Evolutionary conservation across 2,329 filamentous ascomycete species (phyloP).

Genomic region (Xylaria polymorpha): DNA sequence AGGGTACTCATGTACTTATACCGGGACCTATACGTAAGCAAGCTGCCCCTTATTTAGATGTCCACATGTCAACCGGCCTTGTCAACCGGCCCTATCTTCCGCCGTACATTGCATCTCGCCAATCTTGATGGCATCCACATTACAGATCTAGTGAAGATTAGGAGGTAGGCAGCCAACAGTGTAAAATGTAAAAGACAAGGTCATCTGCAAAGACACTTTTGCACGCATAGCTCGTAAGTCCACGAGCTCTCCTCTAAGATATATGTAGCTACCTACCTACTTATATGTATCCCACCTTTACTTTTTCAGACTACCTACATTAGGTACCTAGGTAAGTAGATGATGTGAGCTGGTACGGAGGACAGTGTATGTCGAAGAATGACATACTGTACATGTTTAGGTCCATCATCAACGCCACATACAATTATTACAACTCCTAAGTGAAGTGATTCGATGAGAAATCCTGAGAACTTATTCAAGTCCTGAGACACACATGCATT

Average conservation of each 20-base stretch:
- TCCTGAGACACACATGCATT: neutral
- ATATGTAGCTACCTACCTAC: too few relatives aligned
- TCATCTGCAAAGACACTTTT: neutral
- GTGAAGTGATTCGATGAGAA: neutral
- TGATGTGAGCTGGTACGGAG: neutral
- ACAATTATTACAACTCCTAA: neutral
- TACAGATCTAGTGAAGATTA: neutral
- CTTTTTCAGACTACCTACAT: too few relatives aligned
- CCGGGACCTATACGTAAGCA: too few relatives aligned
- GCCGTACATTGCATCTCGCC: conserved; percentile 18
- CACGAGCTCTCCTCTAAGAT: too few relatives aligned
- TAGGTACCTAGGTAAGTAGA: neutral
- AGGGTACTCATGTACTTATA: too few relatives aligned
- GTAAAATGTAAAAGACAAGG: neutral
- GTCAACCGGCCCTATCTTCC: too few relatives aligned
- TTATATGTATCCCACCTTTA: neutral
- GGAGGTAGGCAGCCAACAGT: neutral
- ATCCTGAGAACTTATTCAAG: neutral
- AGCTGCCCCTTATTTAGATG: too few relatives aligned
- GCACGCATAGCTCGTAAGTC: too few relatives aligned
- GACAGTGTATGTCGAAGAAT: neutral
- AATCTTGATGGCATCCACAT: conserved; percentile 17
- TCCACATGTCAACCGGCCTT: too few relatives aligned
- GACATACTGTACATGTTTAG: neutral
- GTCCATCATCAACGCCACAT: neutral